phyloP scores from a whole-genome alignment of 1,284 basidiomycete species.

The Meira nashicola region DNA sequence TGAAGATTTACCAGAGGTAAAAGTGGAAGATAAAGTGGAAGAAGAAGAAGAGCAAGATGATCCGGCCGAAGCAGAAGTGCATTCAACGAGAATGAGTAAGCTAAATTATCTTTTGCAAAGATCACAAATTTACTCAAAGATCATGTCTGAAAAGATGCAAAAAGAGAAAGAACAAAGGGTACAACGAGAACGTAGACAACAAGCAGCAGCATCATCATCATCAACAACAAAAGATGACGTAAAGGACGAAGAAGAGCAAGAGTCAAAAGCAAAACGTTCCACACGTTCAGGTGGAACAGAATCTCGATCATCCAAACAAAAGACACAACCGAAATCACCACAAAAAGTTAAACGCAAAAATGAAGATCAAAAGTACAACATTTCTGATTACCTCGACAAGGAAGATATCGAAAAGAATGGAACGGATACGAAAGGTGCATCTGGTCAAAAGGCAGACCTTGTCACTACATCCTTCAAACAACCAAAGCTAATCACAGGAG shows the following conservation, averaged over 20 bases:
- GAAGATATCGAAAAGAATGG: slow-evolving; percentile 31
- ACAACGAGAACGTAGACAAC: neutral
- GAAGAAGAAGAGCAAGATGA: neutral
- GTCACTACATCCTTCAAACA: slow-evolving; percentile 55
- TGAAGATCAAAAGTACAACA: slow-evolving; percentile 21
- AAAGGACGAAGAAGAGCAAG: slow-evolving; percentile 16
- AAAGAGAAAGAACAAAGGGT: slow-evolving; percentile 10
- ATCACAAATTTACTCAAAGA: slow-evolving; percentile 44
- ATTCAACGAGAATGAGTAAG: neutral
- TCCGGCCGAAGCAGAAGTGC: neutral
- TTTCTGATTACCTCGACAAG: slow-evolving; percentile 34
- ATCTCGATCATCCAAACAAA: neutral
- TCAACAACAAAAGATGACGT: slow-evolving; percentile 13
- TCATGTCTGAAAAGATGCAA: slow-evolving; percentile 49
- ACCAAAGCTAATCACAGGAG: slow-evolving; percentile 76
- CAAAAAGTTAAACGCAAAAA: slow-evolving; percentile 11
- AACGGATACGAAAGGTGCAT: slow-evolving; percentile 11
- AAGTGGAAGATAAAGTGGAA: neutral
- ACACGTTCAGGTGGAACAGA: slow-evolving; percentile 5
- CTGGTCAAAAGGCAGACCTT: neutral
- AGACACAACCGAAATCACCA: neutral
- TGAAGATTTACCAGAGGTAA: neutral
- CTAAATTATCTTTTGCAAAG: slow-evolving; percentile 30
- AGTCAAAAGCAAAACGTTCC: slow-evolving; percentile 18
- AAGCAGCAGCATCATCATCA: neutral